phyloP scores from a whole-genome alignment of 2,329 filamentous ascomycete genomes.

The Orbilia ellipsospora region DNA sequence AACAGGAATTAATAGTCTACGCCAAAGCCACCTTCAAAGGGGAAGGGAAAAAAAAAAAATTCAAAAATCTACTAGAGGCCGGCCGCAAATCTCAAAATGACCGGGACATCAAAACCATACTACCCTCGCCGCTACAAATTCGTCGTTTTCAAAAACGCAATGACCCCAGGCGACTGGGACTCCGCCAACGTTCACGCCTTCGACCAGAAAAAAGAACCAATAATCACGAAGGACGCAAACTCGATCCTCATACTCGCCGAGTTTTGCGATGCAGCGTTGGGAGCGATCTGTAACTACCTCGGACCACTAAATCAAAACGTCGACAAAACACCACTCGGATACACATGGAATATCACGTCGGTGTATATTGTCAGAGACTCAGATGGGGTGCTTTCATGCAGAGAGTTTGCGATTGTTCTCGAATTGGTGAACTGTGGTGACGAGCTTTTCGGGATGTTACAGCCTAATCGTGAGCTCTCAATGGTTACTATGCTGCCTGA shows the following conservation, averaged over 20 bases:
- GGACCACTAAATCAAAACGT: conserved; percentile 1
- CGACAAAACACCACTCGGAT: neutral
- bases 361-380: conserved; percentile 2
- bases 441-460: too few species aligned
- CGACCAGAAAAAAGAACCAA: conserved; percentile 1
- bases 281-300: conserved; percentile 1
- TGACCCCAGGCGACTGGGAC: conserved; percentile 13
- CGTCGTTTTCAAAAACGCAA: conserved; percentile 31
- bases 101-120: neutral
- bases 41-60: too few species aligned
- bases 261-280: conserved; percentile 21
- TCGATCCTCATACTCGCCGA: conserved; percentile 14
- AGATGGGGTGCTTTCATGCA: conserved; percentile 1
- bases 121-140: conserved; percentile 26
- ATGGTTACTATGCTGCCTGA: too few species aligned
- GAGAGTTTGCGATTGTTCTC: conserved; percentile 18
- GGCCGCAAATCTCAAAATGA: neutral
- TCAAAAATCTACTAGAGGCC: neutral
- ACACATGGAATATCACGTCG: conserved; percentile 15
- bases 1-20: too few species aligned
- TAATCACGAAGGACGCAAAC: neutral
- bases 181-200: conserved; percentile 12
- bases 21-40: too few species aligned
- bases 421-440: conserved; percentile 4
- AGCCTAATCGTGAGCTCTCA: too few species aligned